phyloP scores from a whole-genome alignment of 2,329 filamentous ascomycete species.

The Diaporthe destruens region DNA sequence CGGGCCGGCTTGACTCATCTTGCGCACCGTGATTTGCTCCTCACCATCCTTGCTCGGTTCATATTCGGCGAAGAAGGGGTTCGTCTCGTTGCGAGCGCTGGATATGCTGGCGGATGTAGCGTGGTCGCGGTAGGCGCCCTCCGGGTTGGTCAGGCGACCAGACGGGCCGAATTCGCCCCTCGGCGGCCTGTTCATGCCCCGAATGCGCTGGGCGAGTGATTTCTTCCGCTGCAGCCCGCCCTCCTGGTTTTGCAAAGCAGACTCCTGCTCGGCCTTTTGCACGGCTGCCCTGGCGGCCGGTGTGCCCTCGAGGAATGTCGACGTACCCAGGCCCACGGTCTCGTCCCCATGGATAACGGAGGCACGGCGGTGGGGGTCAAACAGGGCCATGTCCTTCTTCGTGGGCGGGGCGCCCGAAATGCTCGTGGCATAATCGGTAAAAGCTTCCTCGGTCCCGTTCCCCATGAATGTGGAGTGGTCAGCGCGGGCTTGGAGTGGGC shows the following conservation, averaged over 20 bases:
- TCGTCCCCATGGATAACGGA: slow-evolving; percentile 87
- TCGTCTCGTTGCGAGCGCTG: slow-evolving; percentile 63
- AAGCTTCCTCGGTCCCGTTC: slow-evolving; percentile 82
- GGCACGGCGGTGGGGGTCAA: slow-evolving; percentile 76
- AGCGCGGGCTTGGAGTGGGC: slow-evolving; percentile 83
- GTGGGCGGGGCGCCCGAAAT: slow-evolving; percentile 43
- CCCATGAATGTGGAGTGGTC: slow-evolving; percentile 93
- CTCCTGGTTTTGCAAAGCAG: slow-evolving; percentile 67
- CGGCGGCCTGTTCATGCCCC: slow-evolving; percentile 81
- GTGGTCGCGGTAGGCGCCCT: slow-evolving; percentile 57
- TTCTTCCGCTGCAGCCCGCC: slow-evolving; percentile 87
- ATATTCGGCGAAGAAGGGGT: slow-evolving; percentile 89
- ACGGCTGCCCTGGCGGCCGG: slow-evolving; percentile 87
- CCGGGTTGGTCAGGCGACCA: slow-evolving; percentile 70
- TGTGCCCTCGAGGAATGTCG: slow-evolving; percentile 94
- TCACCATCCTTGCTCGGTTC: slow-evolving; percentile 70
- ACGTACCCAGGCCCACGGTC: slow-evolving; percentile 87
- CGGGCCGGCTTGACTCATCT: slow-evolving; percentile 53
- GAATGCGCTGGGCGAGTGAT: slow-evolving; percentile 91
- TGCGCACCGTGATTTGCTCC: slow-evolving; percentile 60
- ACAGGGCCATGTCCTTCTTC: slow-evolving; percentile 63
- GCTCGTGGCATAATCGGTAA: slow-evolving; percentile 77
- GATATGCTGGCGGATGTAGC: slow-evolving; percentile 48
- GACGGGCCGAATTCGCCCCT: slow-evolving; percentile 68
- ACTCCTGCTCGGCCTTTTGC: slow-evolving; percentile 78